Evolutionary conservation across 192 early-diverging fungal species (phyloP), one percentile per base, ranked within the genome.

Genomic region (Fimicolochytrium jonesii): DNA sequence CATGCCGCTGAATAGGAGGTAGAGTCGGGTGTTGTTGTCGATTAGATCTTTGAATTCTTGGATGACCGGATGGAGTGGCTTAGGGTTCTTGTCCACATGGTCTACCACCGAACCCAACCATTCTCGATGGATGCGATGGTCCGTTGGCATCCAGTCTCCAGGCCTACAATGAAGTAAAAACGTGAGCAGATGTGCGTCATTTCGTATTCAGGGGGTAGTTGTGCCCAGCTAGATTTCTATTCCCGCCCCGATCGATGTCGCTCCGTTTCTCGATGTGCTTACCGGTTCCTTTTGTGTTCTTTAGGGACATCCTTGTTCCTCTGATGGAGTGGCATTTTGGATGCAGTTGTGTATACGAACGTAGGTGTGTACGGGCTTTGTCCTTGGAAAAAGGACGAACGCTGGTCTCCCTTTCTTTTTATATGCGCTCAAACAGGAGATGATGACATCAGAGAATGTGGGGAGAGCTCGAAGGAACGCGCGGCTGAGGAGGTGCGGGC

Each of bases 121-220:
- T n/a, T 62, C 60, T 5, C 49, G 26, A 36, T 62, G 60, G 30
- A 52, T 25, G 47, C 60, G 47, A 49, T 62, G 60, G 33, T 62
- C 60, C 13, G 47, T n/a, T 4, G 60, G 60, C 28, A 62, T 2
- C 60, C 60, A 62, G 49, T 42, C 60, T 11, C 30, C 49, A 5
- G 57, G 39, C 17, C 44, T 58, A 55, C 10, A 29, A 23, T 22
- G 3, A 26, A 35, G 10, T 10, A 13, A 35, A 55, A 34, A 31
- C 11, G 34, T 34, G 28, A 55, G 34, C 11, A 13, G 32, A 4
- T 34, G 13, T 26, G 47, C 15, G 47, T 13, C 11, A 26, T 10
- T 49, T 49, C 47, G 13, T 11, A 26, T 49, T 42, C 20, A 15
- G 20, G 1, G 41, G 41, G 20, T n/a, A 0, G 41, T 15, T 42